phyloP scores from a whole-genome alignment of 2,329 filamentous ascomycete genomes.

The Bipolaris oryzae region DNA sequence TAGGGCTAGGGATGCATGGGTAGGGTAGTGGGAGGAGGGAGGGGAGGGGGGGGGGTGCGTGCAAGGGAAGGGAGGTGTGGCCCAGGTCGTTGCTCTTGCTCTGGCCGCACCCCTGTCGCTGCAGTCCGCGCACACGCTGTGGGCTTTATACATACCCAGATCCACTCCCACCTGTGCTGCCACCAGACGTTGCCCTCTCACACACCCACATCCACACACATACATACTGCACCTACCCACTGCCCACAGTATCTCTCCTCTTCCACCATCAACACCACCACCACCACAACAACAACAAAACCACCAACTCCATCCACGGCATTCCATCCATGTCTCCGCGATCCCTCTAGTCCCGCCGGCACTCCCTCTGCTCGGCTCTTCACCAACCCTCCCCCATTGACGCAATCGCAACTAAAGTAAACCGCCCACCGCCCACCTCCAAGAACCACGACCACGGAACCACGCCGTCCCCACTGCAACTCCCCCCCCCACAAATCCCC shows the following conservation, averaged over 20 bases:
- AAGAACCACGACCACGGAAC: conserved; percentile 23
- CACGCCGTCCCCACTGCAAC: conserved; percentile 6
- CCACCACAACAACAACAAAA: neutral
- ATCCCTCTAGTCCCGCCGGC: conserved; percentile 31
- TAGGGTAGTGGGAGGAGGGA: neutral
- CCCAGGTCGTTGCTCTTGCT: conserved; percentile 20
- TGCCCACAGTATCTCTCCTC: neutral
- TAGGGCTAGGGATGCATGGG: conserved; percentile 14
- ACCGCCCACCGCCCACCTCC: conserved; percentile 13
- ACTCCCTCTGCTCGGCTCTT: conserved; percentile 25
- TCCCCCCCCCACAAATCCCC: neutral
- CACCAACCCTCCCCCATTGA: conserved; percentile 20
- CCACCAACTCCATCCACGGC: neutral
- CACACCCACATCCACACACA: neutral
- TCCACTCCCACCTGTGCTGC: conserved; percentile 23
- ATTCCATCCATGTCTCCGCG: conserved; percentile 26
- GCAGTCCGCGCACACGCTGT: conserved; percentile 18
- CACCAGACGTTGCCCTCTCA: conserved; percentile 6
- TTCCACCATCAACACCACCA: neutral
- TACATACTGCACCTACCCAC: conserved; percentile 1
- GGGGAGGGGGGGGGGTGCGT: neutral
- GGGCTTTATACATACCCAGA: conserved; percentile 30
- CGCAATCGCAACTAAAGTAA: conserved; percentile 21
- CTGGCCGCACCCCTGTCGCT: conserved; percentile 17
- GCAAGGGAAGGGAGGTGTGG: conserved; percentile 15